Conservation (phyloP, 495 filamentous ascomycete species). For the Trichoderma virens region DNA sequence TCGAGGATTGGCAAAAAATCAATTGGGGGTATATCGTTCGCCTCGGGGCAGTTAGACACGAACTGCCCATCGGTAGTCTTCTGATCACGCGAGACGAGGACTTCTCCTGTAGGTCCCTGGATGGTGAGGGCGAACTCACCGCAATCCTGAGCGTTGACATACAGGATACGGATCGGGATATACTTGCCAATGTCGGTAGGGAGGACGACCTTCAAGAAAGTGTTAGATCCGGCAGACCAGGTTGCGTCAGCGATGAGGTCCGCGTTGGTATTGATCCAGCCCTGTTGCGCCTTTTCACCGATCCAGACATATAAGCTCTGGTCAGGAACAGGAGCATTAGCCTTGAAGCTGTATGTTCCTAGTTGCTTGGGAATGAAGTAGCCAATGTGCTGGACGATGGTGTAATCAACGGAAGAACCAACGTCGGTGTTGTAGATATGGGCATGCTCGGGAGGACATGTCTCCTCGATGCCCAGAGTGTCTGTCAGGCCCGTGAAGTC, state of each 20-base stretch:
- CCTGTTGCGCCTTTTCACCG: background rate
- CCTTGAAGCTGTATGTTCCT: background rate
- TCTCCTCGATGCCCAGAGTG: background rate
- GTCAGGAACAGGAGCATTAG: background rate
- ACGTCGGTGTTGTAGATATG: background rate
- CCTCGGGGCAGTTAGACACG: background rate
- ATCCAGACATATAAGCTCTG: background rate
- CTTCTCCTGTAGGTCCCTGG: background rate
- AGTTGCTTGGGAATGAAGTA: background rate
- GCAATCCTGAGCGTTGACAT: constrained; percentile 7
- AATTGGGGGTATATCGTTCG: background rate
- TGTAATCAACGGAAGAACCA: background rate
- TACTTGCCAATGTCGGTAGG: background rate
- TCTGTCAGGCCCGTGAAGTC: background rate
- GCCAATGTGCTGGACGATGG: background rate
- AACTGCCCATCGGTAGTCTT: background rate
- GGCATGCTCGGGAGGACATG: background rate
- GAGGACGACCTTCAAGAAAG: background rate
- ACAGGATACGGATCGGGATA: constrained; percentile 9
- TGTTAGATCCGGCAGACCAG: background rate
- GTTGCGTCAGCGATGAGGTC: background rate
- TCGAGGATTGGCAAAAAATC: background rate
- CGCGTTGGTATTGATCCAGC: background rate
- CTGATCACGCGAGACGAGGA: background rate
- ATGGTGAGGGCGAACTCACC: background rate